Base-by-base conservation (phyloP, 495 filamentous ascomycete species). In the Aspergillus baeticus region DNA sequence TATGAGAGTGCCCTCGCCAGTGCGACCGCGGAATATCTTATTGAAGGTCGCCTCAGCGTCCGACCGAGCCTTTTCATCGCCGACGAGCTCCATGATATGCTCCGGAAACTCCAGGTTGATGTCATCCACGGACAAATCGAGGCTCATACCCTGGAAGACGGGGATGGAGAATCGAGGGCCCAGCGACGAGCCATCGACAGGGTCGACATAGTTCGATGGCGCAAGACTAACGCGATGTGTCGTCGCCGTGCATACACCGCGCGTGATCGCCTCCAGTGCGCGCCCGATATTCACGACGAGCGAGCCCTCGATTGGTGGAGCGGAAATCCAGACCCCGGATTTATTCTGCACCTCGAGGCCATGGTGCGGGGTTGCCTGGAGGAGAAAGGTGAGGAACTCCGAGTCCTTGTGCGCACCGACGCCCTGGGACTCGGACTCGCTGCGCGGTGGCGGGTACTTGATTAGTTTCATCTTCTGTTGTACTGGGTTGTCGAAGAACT, bases 341-440 rank as follows among this genome's bases (percentile, higher is more conserved):
- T 85, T 86, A 68, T 96, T 96, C 69, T 96, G 93, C 5, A 92
- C 92, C 66, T 98, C 93, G 15, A 98, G 75, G 0, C 92, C 91
- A 2, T 65, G 75, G 63, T 97, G 94, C 1, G 77, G 70, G n/a
- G 84, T 87, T 2, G 86, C 91, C 71, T 97, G 94, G 23, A 96
- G 81, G 35, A 98, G 81, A 69, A 93, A 97, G 18, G 84, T 89
- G 10, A 87, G 86, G 37, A 96, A 82, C 81, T 93, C 93, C 46
- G 83, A 87, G 70, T 98, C 94, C 69, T 98, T 98, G 70, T 98
- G 94, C 8, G 94, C 88, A 0, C 94, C 92, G 2, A 96, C 91
- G 18, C 92, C 92, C 65, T 85, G 66, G 18, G 69, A 42, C 10
- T 57, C 44, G 17, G 49, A 49, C 39, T 68, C 61, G 1, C 33